phyloP scores from a whole-genome alignment of 2,329 filamentous ascomycete species.

The Fusarium chaquense region DNA sequence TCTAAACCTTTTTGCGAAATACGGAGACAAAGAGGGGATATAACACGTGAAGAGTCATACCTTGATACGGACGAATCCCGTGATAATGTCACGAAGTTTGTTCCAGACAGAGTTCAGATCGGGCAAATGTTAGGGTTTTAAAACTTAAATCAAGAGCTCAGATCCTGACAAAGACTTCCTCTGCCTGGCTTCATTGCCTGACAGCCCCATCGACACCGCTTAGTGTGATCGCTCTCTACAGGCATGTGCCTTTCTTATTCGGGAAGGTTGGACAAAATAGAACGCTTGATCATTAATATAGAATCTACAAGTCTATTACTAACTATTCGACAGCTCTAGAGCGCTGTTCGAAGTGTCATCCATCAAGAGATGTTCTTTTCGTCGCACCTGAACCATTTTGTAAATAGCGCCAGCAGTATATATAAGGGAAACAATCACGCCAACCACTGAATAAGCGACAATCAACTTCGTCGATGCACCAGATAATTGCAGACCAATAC shows the following conservation, averaged over 20 bases:
- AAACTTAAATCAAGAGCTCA: neutral
- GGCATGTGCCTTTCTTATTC: neutral
- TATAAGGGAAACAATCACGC: neutral
- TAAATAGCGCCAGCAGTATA: neutral
- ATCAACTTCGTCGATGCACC: neutral
- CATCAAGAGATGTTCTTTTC: neutral
- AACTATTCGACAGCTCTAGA: neutral
- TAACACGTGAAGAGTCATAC: neutral
- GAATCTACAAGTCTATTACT: rapidly evolving
- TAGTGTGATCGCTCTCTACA: neutral
- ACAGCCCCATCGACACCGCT: neutral
- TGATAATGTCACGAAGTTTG: neutral
- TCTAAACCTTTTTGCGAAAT: neutral
- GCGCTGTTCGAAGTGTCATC: neutral
- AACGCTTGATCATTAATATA: neutral
- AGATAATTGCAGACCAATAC: neutral
- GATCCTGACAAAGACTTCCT: neutral
- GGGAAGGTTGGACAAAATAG: rapidly evolving
- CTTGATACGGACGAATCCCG: no score
- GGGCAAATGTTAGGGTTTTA: neutral
- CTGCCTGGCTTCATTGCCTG: neutral
- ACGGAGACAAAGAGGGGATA: neutral
- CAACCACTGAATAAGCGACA: neutral
- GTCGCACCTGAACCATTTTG: neutral
- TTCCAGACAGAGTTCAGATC: neutral